These are phyloP conservation scores for Erythrophleum fordii DNA, from an alignment of 306 rosid species.

Conservation along the genomic window DNA sequence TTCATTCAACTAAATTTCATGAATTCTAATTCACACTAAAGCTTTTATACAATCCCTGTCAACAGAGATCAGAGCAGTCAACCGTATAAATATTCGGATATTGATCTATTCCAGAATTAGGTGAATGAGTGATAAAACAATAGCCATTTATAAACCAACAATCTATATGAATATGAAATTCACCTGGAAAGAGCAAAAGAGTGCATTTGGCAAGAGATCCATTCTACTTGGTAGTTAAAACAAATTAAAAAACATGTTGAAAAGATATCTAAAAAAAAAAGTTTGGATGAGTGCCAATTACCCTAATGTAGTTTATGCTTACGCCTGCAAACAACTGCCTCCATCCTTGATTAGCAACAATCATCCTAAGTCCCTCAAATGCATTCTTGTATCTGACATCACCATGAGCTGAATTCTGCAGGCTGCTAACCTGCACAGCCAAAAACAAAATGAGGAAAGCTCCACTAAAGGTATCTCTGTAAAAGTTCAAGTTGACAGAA, in stretches of 20 bases:
- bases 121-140: neutral
- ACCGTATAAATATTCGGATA: conserved; percentile 9
- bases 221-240: conserved; percentile 10
- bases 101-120: neutral
- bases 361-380: conserved; percentile 64
- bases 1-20: conserved; percentile 7
- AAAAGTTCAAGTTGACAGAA: conserved; percentile 9
- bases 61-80: conserved; percentile 9
- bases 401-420: conserved; percentile 54
- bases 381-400: conserved; percentile 67
- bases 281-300: conserved; percentile 41
- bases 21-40: conserved; percentile 1
- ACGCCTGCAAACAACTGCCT: conserved; percentile 90
- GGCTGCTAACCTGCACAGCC: conserved; percentile 69
- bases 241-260: conserved; percentile 7
- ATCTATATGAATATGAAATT: neutral
- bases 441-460: conserved; percentile 30
- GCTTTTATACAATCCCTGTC: conserved; percentile 3
- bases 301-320: conserved; percentile 95
- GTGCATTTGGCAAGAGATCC: neutral
- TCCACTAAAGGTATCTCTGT: conserved; percentile 20
- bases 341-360: conserved; percentile 84
- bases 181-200: neutral
- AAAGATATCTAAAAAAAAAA: conserved; percentile 30
- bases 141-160: neutral